These are phyloP conservation scores for Chalaropsis ovoidea DNA, from an alignment of 2,329 filamentous ascomycete genomes.

Conservation along the genomic window DNA sequence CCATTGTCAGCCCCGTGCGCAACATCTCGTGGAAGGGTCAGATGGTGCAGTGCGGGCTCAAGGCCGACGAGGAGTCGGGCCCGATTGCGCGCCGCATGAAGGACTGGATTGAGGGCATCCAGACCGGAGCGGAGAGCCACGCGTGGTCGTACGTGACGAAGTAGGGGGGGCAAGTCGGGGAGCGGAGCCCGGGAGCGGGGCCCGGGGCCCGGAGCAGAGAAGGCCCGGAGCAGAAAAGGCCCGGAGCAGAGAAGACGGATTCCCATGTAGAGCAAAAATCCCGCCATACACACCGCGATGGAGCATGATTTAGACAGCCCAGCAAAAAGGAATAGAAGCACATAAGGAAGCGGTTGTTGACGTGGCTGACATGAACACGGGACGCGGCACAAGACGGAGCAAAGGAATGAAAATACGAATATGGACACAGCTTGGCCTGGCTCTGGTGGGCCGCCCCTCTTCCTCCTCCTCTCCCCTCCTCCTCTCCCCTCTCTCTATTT, in stretches of 20 bases:
- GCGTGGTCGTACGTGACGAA: slow-evolving; percentile 63
- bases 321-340: slow-evolving; percentile 7
- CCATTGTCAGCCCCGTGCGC: slow-evolving; percentile 82
- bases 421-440: too few relatives aligned
- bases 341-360: background rate
- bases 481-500: slow-evolving; percentile 4
- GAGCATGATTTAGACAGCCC: background rate
- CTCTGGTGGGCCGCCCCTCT: background rate
- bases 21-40: slow-evolving; percentile 81
- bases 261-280: slow-evolving; percentile 12
- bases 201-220: too few relatives aligned
- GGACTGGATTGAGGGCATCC: slow-evolving; percentile 89
- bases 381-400: too few relatives aligned
- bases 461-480: background rate
- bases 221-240: too few relatives aligned
- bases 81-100: slow-evolving; percentile 80
- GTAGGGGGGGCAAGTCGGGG: slow-evolving; percentile 28
- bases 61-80: slow-evolving; percentile 73
- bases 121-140: slow-evolving; percentile 89
- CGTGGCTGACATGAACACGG: too few relatives aligned
- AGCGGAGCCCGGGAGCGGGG: background rate
- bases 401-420: too few relatives aligned
- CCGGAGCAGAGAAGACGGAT: background rate
- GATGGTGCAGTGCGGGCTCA: slow-evolving; percentile 71
- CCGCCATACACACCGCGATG: background rate